A percentile compares a stretch with the other conserved stretches of the same genome.
phyloP scores from a whole-genome alignment of 2,329 filamentous ascomycete species.

The Cladosporium oxysporum region DNA sequence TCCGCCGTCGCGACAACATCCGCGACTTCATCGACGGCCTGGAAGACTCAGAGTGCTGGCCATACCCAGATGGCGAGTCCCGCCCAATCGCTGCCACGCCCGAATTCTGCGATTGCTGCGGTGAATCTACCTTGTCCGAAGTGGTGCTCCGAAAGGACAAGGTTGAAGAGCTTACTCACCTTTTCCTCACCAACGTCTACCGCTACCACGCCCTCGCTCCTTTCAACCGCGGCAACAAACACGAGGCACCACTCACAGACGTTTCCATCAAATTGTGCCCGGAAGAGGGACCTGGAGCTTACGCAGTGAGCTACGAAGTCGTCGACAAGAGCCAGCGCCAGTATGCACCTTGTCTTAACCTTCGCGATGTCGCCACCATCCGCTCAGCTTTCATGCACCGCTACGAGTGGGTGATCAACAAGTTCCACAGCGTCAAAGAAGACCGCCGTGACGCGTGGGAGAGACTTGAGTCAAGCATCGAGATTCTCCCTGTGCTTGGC shows the following conservation, averaged over 20 bases:
- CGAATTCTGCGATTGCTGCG: neutral
- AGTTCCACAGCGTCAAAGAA: neutral
- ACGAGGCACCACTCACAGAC: neutral
- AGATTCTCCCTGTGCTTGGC: too few species aligned
- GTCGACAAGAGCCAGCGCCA: neutral
- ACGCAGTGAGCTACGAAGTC: neutral
- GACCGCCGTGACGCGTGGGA: neutral
- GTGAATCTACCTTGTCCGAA: neutral
- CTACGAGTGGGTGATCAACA: slow-evolving; percentile 12
- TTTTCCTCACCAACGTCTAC: slow-evolving; percentile 1
- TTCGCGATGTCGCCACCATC: neutral
- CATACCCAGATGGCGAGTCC: neutral
- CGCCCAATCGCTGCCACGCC: neutral
- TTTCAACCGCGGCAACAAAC: neutral
- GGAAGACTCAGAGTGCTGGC: slow-evolving; percentile 6
- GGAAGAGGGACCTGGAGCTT: neutral
- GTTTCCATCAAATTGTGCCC: slow-evolving; percentile 1
- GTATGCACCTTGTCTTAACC: neutral
- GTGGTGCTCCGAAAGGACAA: neutral
- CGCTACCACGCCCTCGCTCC: slow-evolving; percentile 4
- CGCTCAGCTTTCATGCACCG: slow-evolving; percentile 11
- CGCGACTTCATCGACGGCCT: slow-evolving; percentile 10
- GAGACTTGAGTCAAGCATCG: neutral
- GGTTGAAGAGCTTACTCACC: neutral
- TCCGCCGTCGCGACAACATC: slow-evolving; percentile 12